phyloP scores from a whole-genome alignment of 352 stramenopile genomes.

The Phytophthora gonapodyides region DNA sequence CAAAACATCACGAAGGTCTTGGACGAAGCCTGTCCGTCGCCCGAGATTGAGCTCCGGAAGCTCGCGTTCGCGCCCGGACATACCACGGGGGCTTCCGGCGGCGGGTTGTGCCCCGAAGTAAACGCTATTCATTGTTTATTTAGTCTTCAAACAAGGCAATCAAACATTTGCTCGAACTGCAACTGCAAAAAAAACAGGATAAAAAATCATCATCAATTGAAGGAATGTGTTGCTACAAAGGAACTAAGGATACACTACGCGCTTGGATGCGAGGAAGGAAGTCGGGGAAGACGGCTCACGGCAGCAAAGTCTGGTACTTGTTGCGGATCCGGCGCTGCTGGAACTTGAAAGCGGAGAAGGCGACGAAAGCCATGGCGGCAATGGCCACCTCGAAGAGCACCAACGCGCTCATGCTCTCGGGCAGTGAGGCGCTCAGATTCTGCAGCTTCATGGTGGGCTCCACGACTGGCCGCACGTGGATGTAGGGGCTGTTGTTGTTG shows the following conservation, averaged over 20 bases:
- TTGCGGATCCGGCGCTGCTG: slow-evolving; percentile 29
- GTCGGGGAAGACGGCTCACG: not conserved
- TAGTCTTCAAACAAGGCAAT: too few relatives aligned
- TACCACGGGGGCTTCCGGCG: too few relatives aligned
- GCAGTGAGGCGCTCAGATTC: slow-evolving; percentile 22
- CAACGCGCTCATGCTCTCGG: slow-evolving; percentile 32
- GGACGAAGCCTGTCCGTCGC: too few relatives aligned
- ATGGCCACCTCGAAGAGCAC: slow-evolving; percentile 32
- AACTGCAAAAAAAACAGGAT: too few relatives aligned
- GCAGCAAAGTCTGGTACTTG: slow-evolving; percentile 26
- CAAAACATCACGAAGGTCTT: too few relatives aligned
- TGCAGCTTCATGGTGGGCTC: slow-evolving; percentile 18
- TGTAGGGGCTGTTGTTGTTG: slow-evolving; percentile 24
- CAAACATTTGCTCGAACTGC: too few relatives aligned
- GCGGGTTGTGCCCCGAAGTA: too few relatives aligned
- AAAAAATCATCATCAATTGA: too few relatives aligned
- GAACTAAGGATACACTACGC: slow-evolving; percentile 10
- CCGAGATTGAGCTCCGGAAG: too few relatives aligned
- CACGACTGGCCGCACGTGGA: slow-evolving; percentile 20
- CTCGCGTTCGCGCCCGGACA: too few relatives aligned
- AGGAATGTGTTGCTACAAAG: not conserved
- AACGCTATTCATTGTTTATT: too few relatives aligned
- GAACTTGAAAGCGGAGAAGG: slow-evolving; percentile 34
- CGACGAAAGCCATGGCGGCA: slow-evolving; percentile 19
- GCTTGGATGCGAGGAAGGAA: not conserved